phyloP scores from a whole-genome alignment of 208 protist genomes.

The Wallacemonas rigidus region DNA sequence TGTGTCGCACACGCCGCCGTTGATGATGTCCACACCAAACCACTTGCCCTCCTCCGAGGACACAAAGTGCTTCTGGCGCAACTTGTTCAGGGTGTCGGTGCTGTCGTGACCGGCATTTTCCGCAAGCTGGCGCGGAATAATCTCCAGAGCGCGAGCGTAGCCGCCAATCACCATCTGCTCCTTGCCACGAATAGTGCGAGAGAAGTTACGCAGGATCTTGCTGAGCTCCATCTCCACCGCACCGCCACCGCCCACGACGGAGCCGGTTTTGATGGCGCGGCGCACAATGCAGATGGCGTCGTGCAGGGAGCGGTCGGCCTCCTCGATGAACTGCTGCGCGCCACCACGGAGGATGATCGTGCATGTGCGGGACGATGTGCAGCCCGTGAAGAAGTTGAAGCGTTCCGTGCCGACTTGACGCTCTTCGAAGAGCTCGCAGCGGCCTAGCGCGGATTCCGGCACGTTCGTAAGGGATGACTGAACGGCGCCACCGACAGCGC shows the following conservation, averaged over 20 bases:
- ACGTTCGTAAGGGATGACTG: slow-evolving; percentile 98
- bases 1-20: slow-evolving; percentile 98
- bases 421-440: slow-evolving; percentile 98
- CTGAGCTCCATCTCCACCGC: slow-evolving; percentile 99
- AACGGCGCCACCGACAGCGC: slow-evolving; percentile 96
- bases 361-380: slow-evolving; percentile 87
- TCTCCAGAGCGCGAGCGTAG: slow-evolving; percentile 99
- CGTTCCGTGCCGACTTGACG: slow-evolving; percentile 97
- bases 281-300: slow-evolving; percentile 99
- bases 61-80: slow-evolving; percentile 97
- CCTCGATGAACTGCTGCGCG: slow-evolving; percentile 99
- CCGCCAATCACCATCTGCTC: slow-evolving; percentile 98
- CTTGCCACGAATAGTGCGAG: slow-evolving; percentile 98
- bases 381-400: slow-evolving; percentile 99
- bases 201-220: slow-evolving; percentile 96
- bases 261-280: slow-evolving; percentile 95
- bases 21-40: slow-evolving; percentile 99
- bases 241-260: slow-evolving; percentile 99
- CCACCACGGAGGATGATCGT: slow-evolving; percentile 97
- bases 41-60: slow-evolving; percentile 68
- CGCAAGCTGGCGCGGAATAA: slow-evolving; percentile 98
- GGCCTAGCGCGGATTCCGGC: slow-evolving; percentile 92
- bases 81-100: slow-evolving; percentile 99
- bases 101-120: slow-evolving; percentile 99
- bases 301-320: slow-evolving; percentile 99